Percentiles rank a stretch among this genome's conserved stretches.
Conservation (phyloP, 1,284 basidiomycete species). For the Mycosarcoma maydis region DNA sequence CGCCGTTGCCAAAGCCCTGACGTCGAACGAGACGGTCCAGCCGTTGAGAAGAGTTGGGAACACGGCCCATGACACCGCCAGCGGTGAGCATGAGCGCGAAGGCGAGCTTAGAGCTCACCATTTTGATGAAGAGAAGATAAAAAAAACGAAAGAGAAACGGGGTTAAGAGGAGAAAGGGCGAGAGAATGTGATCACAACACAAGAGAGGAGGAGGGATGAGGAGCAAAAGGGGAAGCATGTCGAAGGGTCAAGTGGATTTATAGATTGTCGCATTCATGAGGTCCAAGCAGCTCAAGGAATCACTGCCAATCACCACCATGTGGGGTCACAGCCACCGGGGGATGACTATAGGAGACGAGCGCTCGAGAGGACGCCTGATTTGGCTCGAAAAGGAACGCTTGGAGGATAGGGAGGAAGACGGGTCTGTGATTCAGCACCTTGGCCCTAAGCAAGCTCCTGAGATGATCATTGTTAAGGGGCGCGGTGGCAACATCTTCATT, state of each 20-base stretch:
- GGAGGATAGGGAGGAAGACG: too few species aligned
- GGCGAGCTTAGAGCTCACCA: constrained; percentile 38
- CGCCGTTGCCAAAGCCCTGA: constrained; percentile 1
- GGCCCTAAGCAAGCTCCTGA: too few species aligned
- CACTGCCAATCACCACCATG: too few species aligned
- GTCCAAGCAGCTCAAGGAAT: too few species aligned
- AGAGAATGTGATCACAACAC: background rate
- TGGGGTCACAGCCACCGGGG: too few species aligned
- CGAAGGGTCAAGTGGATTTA: background rate
- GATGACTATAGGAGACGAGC: too few species aligned
- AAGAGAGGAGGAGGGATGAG: constrained; percentile 1
- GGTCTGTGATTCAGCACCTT: too few species aligned
- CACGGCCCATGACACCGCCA: constrained; percentile 32
- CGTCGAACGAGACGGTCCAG: constrained; percentile 29
- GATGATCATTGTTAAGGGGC: too few species aligned
- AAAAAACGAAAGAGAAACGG: background rate
- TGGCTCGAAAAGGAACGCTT: too few species aligned
- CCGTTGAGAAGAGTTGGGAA: constrained; percentile 12
- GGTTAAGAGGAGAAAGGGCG: background rate
- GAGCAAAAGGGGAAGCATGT: too few species aligned
- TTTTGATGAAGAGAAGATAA: constrained; percentile 7
- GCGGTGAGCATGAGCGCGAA: constrained; percentile 41
- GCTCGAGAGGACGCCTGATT: too few species aligned
- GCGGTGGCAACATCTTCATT: too few species aligned
- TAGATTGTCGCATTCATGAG: background rate